Conservation (phyloP, 2,329 filamentous ascomycete genomes). For the Calonectria multiphialidica region DNA sequence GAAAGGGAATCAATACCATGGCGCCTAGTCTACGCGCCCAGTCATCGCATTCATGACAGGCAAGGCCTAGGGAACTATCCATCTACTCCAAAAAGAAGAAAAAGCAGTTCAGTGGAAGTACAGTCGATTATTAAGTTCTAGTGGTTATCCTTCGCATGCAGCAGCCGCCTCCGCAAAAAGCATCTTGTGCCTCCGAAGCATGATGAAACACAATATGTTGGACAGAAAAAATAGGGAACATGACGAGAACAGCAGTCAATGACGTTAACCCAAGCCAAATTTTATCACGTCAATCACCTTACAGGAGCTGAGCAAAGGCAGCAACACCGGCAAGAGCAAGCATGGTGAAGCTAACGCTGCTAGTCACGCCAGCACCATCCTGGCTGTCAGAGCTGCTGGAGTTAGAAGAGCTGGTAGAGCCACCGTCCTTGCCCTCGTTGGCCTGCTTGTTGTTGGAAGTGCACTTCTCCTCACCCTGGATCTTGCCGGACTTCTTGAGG, state of each 20-base stretch:
- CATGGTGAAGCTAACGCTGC: conserved; percentile 59
- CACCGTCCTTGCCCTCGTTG: conserved; percentile 58
- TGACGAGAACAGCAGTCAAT: conserved; percentile 48
- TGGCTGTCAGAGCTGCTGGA: conserved; percentile 47
- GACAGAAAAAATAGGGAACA: conserved; percentile 51
- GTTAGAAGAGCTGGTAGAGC: conserved; percentile 44
- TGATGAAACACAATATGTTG: conserved; percentile 50
- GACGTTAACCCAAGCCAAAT: conserved; percentile 50
- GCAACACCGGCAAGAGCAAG: conserved; percentile 61
- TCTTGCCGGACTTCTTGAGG: conserved; percentile 52
- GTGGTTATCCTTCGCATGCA: conserved; percentile 49
- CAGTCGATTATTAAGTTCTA: conserved; percentile 61
- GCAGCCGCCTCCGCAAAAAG: conserved; percentile 41
- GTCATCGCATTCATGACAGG: conserved; percentile 1
- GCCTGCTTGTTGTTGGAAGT: conserved; percentile 63
- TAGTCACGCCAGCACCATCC: conserved; percentile 58
- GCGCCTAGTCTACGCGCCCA: background rate
- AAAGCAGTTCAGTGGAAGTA: conserved; percentile 45
- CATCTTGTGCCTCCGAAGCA: conserved; percentile 43
- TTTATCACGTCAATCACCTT: conserved; percentile 49
- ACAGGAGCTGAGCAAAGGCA: conserved; percentile 65
- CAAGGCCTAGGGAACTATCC: background rate
- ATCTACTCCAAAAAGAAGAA: background rate
- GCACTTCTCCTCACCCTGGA: conserved; percentile 61
- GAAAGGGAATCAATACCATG: background rate